phyloP scores from a whole-genome alignment of 257 asterid genomes.

The Galeopsis tetrahit region DNA sequence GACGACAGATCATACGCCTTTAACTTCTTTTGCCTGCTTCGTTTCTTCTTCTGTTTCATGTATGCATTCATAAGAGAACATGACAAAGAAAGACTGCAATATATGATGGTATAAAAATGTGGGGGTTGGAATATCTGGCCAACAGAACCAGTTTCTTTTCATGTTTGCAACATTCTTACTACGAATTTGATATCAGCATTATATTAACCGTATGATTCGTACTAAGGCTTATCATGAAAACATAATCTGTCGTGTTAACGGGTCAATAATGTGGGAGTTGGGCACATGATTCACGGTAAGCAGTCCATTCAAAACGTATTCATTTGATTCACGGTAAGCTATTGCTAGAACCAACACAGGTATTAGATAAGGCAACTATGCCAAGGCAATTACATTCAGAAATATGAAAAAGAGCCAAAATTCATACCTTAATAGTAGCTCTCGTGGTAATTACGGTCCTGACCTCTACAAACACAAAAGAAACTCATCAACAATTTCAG shows the following conservation, averaged over 20 bases:
- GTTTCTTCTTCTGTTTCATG: conserved; percentile 45
- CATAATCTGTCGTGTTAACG: too few species aligned
- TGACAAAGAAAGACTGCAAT: background rate
- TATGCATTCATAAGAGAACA: conserved; percentile 15
- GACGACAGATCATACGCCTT: conserved; percentile 76
- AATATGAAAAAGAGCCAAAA: background rate
- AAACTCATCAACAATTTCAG: conserved; percentile 1
- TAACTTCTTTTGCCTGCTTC: conserved; percentile 60
- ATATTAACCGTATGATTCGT: too few species aligned
- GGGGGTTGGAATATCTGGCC: background rate
- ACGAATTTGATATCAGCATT: too few species aligned
- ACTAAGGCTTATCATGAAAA: too few species aligned
- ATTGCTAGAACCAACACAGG: too few species aligned
- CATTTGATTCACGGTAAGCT: too few species aligned
- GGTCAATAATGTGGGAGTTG: too few species aligned
- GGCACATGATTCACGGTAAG: too few species aligned
- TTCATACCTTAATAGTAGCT: conserved; percentile 65
- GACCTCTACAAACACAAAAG: conserved; percentile 56
- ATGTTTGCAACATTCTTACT: background rate
- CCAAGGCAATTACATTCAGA: background rate
- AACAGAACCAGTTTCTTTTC: background rate
- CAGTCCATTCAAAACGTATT: too few species aligned
- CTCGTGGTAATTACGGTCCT: conserved; percentile 55
- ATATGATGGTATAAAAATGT: too few species aligned
- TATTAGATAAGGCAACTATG: too few species aligned